phyloP scores from a whole-genome alignment of 2,329 filamentous ascomycete species.

The Exophiala spinifera region DNA sequence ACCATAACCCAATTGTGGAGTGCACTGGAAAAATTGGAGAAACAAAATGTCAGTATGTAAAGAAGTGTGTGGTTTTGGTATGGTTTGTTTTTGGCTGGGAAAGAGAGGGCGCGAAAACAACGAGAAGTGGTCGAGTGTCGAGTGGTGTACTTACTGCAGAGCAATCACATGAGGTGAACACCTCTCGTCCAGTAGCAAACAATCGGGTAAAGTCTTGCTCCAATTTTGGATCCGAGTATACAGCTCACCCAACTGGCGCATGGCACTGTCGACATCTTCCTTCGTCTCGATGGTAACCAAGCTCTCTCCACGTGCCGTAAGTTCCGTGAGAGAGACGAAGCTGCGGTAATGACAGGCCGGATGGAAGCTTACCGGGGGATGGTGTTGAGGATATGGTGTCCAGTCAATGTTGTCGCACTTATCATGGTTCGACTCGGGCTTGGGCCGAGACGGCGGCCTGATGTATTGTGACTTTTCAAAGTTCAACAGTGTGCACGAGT shows the following conservation, averaged over 20 bases:
- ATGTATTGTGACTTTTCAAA: conserved; percentile 27
- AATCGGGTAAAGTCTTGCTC: conserved; percentile 30
- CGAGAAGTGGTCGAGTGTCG: too few relatives aligned
- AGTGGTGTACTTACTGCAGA: conserved; percentile 34
- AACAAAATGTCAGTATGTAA: too few relatives aligned
- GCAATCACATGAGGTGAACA: conserved; percentile 30
- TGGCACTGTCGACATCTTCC: conserved; percentile 16
- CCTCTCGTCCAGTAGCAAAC: conserved; percentile 27
- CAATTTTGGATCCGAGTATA: conserved; percentile 30
- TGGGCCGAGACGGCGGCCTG: conserved; percentile 13
- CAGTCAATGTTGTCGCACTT: conserved; percentile 25
- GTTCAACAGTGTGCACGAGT: conserved; percentile 13
- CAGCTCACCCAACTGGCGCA: conserved; percentile 13
- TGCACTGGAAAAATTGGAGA: conserved; percentile 4
- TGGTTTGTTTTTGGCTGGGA: too few relatives aligned
- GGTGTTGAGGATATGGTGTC: conserved; percentile 30
- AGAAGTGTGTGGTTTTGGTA: too few relatives aligned
- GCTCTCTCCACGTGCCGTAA: conserved; percentile 13
- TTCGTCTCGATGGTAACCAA: conserved; percentile 13
- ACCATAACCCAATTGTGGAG: conserved; percentile 27
- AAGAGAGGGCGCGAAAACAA: background rate
- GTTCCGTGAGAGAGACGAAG: conserved; percentile 24
- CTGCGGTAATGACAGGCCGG: conserved; percentile 28
- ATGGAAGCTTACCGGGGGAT: conserved; percentile 29
- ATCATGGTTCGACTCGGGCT: conserved; percentile 20